Evolutionary conservation across 805 yeast species (phyloP).

Genomic region (Cyberlindnera xylosilytica): DNA sequence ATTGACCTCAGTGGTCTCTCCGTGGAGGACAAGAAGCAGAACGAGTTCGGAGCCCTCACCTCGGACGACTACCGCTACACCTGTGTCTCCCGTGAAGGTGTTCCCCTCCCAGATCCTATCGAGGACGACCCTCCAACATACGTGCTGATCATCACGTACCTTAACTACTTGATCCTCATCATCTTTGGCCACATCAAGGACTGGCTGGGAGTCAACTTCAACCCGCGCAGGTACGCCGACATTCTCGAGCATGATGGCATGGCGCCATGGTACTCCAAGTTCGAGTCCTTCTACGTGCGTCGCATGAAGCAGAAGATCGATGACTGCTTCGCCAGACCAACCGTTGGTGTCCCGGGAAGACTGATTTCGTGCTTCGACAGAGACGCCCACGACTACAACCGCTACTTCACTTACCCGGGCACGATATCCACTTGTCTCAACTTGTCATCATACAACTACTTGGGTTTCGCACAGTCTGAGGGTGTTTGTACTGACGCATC

Average conservation of each 20-base stretch:
- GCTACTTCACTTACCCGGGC: constrained; percentile 72
- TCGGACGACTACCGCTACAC: constrained; percentile 62
- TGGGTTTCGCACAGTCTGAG: constrained; percentile 94
- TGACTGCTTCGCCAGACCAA: constrained; percentile 93
- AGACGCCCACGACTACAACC: constrained; percentile 59
- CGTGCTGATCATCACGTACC: constrained; percentile 75
- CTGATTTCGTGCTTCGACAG: constrained; percentile 80
- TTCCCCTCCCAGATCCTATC: constrained; percentile 58
- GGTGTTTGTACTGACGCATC: constrained; percentile 88
- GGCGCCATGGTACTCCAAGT: constrained; percentile 94
- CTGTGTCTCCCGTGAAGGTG: constrained; percentile 52
- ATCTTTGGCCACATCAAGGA: constrained; percentile 90
- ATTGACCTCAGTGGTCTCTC: constrained; percentile 33
- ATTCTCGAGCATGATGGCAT: constrained; percentile 79
- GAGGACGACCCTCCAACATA: constrained; percentile 85
- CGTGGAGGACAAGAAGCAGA: constrained; percentile 41
- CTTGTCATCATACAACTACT: constrained; percentile 85
- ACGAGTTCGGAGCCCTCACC: constrained; percentile 72
- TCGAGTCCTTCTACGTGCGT: constrained; percentile 91
- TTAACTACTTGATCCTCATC: constrained; percentile 80
- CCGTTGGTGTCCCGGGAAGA: constrained; percentile 98
- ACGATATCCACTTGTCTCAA: constrained; percentile 75
- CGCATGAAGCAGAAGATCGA: constrained; percentile 87
- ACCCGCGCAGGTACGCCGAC: constrained; percentile 60
- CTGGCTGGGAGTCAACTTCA: constrained; percentile 74